These are phyloP conservation scores for Neckera pumila DNA, from an alignment of 225 moss, liverwort and hornwort species.

Conservation along the genomic window DNA sequence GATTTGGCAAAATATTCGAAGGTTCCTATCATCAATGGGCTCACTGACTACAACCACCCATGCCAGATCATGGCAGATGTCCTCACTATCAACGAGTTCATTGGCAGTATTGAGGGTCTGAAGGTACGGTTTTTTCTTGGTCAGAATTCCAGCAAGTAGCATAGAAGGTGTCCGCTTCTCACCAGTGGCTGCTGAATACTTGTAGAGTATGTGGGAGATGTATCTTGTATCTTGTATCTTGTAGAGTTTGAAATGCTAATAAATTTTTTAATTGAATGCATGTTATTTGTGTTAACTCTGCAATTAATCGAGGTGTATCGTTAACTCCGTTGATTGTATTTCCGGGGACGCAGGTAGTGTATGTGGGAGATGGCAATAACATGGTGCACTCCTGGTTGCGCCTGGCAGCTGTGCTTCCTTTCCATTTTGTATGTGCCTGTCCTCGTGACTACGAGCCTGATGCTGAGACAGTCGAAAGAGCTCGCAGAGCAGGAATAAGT, in stretches of 20 bases:
- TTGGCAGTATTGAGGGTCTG: slow-evolving; percentile 71
- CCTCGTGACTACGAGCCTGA: slow-evolving; percentile 91
- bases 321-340: not conserved
- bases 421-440: slow-evolving; percentile 94
- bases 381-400: slow-evolving; percentile 96
- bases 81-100: slow-evolving; percentile 77
- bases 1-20: slow-evolving; percentile 71
- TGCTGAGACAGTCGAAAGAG: slow-evolving; percentile 60
- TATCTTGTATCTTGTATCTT: not conserved
- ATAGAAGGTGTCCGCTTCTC: not conserved
- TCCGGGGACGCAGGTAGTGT: slow-evolving; percentile 50
- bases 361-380: slow-evolving; percentile 97
- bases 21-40: slow-evolving; percentile 86
- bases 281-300: not conserved
- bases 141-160: not conserved
- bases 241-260: not conserved
- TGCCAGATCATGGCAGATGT: slow-evolving; percentile 99
- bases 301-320: not conserved
- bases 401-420: slow-evolving; percentile 83
- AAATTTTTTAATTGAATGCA: not conserved
- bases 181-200: not conserved
- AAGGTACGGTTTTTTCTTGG: slow-evolving; percentile 45
- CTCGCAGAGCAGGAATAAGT: slow-evolving; percentile 60
- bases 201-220: too few relatives aligned
- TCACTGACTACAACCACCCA: slow-evolving; percentile 96